Percentiles rank a stretch among this genome's conserved stretches.
These are phyloP conservation scores for Trametes cingulata DNA, from an alignment of 768 basidiomycete genomes.

Conservation along the genomic window DNA sequence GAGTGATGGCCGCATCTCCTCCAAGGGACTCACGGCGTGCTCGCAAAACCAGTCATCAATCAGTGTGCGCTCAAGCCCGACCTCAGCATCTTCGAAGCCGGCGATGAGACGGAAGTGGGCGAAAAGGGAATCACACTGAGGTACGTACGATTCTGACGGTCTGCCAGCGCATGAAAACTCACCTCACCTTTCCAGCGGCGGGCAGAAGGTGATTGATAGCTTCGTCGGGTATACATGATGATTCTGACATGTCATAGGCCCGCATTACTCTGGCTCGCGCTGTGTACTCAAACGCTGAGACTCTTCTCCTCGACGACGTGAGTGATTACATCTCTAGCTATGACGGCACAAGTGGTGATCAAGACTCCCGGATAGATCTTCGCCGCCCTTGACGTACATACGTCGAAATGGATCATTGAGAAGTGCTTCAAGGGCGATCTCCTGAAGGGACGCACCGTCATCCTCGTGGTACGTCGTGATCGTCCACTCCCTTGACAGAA, in stretches of 20 bases:
- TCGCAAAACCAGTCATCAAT: constrained; percentile 35
- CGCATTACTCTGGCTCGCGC: constrained; percentile 44
- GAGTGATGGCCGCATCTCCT: too few species aligned
- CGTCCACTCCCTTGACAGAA: too few species aligned
- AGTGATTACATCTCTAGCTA: not conserved
- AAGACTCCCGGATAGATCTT: constrained; percentile 34
- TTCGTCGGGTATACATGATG: not conserved
- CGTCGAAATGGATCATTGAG: constrained; percentile 45
- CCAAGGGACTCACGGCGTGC: too few species aligned
- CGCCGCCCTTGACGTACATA: constrained; percentile 52
- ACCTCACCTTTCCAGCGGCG: constrained; percentile 33
- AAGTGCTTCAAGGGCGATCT: constrained; percentile 46
- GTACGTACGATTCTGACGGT: constrained; percentile 12
- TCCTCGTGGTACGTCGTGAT: constrained; percentile 42
- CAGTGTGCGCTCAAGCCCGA: constrained; percentile 48
- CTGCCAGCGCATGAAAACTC: too few species aligned
- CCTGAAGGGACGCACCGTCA: constrained; percentile 44
- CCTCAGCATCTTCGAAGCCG: constrained; percentile 47
- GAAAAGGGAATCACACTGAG: constrained; percentile 55
- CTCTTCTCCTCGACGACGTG: constrained; percentile 44
- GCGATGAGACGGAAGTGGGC: constrained; percentile 56
- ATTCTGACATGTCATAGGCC: constrained; percentile 25
- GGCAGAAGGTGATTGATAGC: constrained; percentile 41
- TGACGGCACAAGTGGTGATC: not conserved
- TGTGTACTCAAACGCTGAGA: constrained; percentile 39